These are phyloP conservation scores for Setaria viridis DNA, from an alignment of 202 grass and related monocot species.

Conservation along the genomic window DNA sequence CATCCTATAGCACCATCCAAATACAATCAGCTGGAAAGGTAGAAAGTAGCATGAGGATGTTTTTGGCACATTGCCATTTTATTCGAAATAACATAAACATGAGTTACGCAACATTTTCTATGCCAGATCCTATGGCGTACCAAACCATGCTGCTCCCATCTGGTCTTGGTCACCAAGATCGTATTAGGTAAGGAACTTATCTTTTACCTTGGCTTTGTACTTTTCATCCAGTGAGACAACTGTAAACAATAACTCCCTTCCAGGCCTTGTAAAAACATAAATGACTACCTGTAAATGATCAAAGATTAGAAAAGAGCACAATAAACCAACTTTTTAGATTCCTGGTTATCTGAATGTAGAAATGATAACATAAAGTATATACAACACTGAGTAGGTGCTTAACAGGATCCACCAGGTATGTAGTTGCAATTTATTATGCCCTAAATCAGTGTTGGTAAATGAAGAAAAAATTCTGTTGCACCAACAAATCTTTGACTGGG, in stretches of 20 bases:
- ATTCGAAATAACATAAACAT: background rate
- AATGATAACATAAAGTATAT: background rate
- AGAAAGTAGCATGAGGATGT: background rate
- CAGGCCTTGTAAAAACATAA: slow-evolving; percentile 95
- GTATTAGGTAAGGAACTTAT: slow-evolving; percentile 5
- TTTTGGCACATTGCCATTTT: background rate
- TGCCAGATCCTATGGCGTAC: slow-evolving; percentile 16
- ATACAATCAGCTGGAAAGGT: background rate
- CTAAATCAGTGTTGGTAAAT: background rate
- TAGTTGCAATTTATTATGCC: background rate
- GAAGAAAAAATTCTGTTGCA: background rate
- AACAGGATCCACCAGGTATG: background rate
- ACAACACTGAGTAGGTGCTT: background rate
- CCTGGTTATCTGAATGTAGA: background rate
- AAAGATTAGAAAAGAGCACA: slow-evolving; percentile 16
- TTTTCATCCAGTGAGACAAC: slow-evolving; percentile 96
- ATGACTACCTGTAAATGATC: slow-evolving; percentile 64
- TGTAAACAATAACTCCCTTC: slow-evolving; percentile 91
- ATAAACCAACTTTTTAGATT: background rate
- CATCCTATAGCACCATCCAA: background rate
- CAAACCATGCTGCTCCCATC: background rate
- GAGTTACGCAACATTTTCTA: background rate
- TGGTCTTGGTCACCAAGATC: slow-evolving; percentile 13
- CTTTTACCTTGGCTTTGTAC: slow-evolving; percentile 93
- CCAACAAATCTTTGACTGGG: background rate